A percentile compares a stretch with the other conserved stretches of the same genome.
phyloP scores from a whole-genome alignment of 2,329 filamentous ascomycete genomes.

The Aspergillus texensis region DNA sequence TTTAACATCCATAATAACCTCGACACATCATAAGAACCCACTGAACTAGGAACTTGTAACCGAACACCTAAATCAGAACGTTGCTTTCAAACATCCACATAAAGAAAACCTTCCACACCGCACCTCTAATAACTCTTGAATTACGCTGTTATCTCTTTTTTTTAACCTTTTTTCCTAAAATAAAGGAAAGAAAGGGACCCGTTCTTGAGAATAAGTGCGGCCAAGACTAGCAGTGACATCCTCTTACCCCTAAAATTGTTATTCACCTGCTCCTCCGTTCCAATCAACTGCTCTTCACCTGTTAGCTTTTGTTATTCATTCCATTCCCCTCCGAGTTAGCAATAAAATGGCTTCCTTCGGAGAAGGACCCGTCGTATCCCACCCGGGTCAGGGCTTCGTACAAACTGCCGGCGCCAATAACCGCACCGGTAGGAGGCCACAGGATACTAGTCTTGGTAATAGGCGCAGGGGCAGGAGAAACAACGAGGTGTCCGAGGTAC shows the following conservation, averaged over 20 bases:
- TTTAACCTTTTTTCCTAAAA: slow-evolving; percentile 10
- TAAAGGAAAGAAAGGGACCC: slow-evolving; percentile 13
- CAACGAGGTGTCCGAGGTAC: not conserved
- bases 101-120: not conserved
- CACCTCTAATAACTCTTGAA: not conserved
- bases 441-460: not conserved
- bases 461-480: not conserved
- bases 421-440: not conserved
- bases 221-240: slow-evolving; percentile 6
- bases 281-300: not conserved
- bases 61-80: not conserved
- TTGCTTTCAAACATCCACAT: not conserved
- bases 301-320: not conserved
- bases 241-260: not conserved
- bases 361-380: slow-evolving; percentile 2
- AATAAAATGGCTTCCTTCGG: slow-evolving; percentile 10
- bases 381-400: not conserved
- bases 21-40: not conserved
- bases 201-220: slow-evolving; percentile 9
- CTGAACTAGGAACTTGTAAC: not conserved
- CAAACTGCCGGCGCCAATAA: not conserved
- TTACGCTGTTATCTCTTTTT: not conserved
- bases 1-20: not conserved
- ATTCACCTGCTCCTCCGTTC: not conserved
- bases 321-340: not conserved